Evolutionary conservation across 345 rosid species (phyloP).

Genomic region (Hirschfeldia incana): DNA sequence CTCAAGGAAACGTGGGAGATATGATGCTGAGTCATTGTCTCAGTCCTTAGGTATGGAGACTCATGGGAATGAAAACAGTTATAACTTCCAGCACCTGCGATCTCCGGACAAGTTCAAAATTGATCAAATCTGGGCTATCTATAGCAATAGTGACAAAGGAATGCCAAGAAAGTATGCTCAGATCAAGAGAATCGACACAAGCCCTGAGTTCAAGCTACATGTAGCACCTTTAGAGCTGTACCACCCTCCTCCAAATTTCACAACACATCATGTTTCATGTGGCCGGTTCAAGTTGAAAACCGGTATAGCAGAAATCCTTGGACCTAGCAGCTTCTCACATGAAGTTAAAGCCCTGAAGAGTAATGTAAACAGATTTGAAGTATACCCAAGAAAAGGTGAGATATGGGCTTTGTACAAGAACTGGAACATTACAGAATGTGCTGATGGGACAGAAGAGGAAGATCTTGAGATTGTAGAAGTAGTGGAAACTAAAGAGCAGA

Average conservation of each 20-base stretch:
- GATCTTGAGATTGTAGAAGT: slow-evolving; percentile 55
- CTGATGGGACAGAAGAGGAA: slow-evolving; percentile 37
- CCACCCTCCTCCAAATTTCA: slow-evolving; percentile 15
- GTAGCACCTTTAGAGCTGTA: slow-evolving; percentile 48
- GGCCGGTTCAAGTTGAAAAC: slow-evolving; percentile 49
- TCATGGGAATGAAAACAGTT: slow-evolving; percentile 19
- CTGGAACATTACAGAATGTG: slow-evolving; percentile 22
- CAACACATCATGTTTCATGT: slow-evolving; percentile 37
- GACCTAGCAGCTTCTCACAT: slow-evolving; percentile 49
- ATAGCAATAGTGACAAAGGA: slow-evolving; percentile 35
- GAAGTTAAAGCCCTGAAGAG: slow-evolving; percentile 30
- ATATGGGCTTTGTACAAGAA: slow-evolving; percentile 60
- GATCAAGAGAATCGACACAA: slow-evolving; percentile 45
- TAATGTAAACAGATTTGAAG: slow-evolving; percentile 30
- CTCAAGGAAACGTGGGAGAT: slow-evolving; percentile 28
- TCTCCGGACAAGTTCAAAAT: slow-evolving; percentile 44
- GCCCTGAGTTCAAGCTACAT: slow-evolving; percentile 43
- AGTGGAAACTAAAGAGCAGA: slow-evolving; percentile 35
- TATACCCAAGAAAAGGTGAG: slow-evolving; percentile 54
- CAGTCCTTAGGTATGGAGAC: slow-evolving; percentile 24
- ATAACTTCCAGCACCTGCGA: slow-evolving; percentile 45
- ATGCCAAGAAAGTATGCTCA: slow-evolving; percentile 54
- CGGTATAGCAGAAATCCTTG: slow-evolving; percentile 37
- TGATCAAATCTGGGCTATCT: slow-evolving; percentile 56
- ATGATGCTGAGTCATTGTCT: slow-evolving; percentile 28